Evolutionary conservation across 1,284 basidiomycete species (phyloP).

Genomic region (Melampsora larici-populina): DNA sequence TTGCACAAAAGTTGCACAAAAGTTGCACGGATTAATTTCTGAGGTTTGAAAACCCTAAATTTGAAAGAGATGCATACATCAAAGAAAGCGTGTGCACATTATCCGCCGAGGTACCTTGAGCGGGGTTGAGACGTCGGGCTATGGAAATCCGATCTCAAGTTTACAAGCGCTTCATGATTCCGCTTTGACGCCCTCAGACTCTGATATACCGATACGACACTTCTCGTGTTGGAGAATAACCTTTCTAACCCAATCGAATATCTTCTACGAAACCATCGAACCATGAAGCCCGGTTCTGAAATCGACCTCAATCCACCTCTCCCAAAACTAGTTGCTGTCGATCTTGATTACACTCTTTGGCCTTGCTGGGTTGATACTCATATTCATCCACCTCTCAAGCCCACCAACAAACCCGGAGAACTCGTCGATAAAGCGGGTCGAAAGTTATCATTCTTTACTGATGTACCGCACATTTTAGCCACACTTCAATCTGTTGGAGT

Average conservation of each 20-base stretch:
- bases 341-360: slow-evolving; percentile 50
- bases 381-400: slow-evolving; percentile 47
- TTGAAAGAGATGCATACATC: no score
- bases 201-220: neutral
- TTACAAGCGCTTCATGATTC: no score
- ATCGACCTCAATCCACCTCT: slow-evolving; percentile 1
- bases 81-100: no score
- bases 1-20: no score
- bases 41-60: no score
- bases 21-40: no score
- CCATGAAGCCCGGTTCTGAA: neutral
- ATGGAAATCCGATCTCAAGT: no score
- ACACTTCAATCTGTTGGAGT: neutral
- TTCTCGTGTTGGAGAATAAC: neutral
- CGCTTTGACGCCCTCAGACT: no score
- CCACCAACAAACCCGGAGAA: neutral
- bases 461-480: neutral
- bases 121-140: no score
- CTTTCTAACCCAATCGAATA: neutral
- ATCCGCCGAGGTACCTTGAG: no score
- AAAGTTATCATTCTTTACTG: neutral
- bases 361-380: slow-evolving; percentile 7
- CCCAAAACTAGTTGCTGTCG: slow-evolving; percentile 50
- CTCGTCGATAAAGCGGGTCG: neutral
- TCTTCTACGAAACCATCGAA: neutral